Percentiles rank a stretch among this genome's conserved stretches.
These are phyloP conservation scores for Coriaria nepalensis DNA, from an alignment of 306 rosid species.

Conservation along the genomic window DNA sequence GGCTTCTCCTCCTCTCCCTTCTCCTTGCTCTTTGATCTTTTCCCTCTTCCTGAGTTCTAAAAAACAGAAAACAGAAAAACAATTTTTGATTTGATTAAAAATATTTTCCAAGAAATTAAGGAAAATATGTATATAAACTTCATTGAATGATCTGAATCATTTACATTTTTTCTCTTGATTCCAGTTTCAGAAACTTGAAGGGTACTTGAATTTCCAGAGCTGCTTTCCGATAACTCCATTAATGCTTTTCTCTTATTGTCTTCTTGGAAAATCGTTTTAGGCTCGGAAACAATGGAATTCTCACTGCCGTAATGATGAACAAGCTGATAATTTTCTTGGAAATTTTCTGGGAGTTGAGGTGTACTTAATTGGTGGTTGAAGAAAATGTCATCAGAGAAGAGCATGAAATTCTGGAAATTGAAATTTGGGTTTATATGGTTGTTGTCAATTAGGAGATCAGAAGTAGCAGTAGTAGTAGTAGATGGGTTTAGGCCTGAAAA, in stretches of 20 bases:
- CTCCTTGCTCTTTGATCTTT: slow-evolving; percentile 37
- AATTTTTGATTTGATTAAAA: no score
- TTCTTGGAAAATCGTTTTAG: slow-evolving; percentile 28
- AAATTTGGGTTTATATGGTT: slow-evolving; percentile 33
- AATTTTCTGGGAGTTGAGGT: slow-evolving; percentile 31
- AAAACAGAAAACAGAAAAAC: slow-evolving; percentile 6
- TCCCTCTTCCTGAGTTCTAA: slow-evolving; percentile 56
- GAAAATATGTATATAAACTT: neutral
- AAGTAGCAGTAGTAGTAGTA: no score
- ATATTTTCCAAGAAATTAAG: neutral
- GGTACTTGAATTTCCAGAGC: slow-evolving; percentile 53
- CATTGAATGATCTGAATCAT: neutral
- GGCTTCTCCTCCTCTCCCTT: slow-evolving; percentile 45
- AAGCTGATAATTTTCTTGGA: slow-evolving; percentile 29
- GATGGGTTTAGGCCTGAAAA: slow-evolving; percentile 27
- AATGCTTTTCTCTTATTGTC: slow-evolving; percentile 50
- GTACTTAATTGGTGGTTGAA: slow-evolving; percentile 29
- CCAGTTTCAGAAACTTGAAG: slow-evolving; percentile 49
- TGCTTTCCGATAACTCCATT: slow-evolving; percentile 32
- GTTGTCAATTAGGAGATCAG: no score
- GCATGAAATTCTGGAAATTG: slow-evolving; percentile 39
- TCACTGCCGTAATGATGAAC: slow-evolving; percentile 21
- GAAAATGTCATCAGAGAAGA: slow-evolving; percentile 35
- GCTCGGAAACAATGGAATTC: slow-evolving; percentile 12
- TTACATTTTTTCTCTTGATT: slow-evolving; percentile 34